phyloP scores from a whole-genome alignment of 2,329 filamentous ascomycete species.

The Diplodia scrobiculata region DNA sequence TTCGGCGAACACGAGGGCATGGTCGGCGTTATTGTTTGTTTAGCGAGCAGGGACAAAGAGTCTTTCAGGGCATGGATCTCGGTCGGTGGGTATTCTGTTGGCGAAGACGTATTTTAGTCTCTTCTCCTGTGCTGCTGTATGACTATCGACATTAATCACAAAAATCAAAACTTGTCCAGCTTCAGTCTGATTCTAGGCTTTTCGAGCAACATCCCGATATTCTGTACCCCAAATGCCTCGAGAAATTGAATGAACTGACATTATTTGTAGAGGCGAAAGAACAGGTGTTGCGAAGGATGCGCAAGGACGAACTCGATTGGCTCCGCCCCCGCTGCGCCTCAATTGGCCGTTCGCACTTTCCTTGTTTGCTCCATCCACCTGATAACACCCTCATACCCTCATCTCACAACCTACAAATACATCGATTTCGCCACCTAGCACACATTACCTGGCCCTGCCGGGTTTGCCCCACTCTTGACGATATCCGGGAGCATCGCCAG shows the following conservation, averaged over 20 bases:
- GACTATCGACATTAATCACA: neutral
- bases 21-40: conserved; percentile 11
- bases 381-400: neutral
- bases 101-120: neutral
- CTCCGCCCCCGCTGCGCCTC: conserved; percentile 9
- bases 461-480: neutral
- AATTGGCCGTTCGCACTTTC: conserved; percentile 2
- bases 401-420: neutral
- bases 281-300: neutral
- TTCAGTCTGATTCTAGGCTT: neutral
- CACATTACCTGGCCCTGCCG: neutral
- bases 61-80: neutral
- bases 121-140: conserved; percentile 8
- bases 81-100: neutral
- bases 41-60: neutral
- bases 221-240: neutral
- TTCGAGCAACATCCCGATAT: neutral
- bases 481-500: neutral
- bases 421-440: neutral
- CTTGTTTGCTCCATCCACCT: neutral
- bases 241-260: neutral
- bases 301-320: neutral
- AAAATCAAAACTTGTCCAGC: neutral
- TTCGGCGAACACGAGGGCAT: conserved; percentile 19
- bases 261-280: neutral